phyloP scores from a whole-genome alignment of 1,284 basidiomycete genomes.

The Apiotrichum veenhuisii region DNA sequence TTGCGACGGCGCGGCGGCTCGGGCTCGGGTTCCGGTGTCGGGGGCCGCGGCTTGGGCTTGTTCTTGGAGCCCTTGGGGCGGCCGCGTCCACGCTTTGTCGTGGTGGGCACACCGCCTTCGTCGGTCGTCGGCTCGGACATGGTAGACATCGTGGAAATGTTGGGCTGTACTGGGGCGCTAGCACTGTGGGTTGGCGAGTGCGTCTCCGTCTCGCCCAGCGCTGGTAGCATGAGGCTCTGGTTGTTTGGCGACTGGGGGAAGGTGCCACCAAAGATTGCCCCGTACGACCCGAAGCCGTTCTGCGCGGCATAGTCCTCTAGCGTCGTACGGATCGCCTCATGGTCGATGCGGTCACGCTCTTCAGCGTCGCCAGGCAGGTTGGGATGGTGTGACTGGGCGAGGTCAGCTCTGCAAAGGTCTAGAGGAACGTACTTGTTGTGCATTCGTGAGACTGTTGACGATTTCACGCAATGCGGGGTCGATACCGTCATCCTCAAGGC shows the following conservation, averaged over 20 bases:
- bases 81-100: conserved; percentile 32
- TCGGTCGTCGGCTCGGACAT: background rate
- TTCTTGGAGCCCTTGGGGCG: conserved; percentile 46
- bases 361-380: conserved; percentile 18
- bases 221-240: conserved; percentile 12
- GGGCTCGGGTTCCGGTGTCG: conserved; percentile 5
- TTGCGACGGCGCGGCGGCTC: conserved; percentile 13
- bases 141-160: background rate
- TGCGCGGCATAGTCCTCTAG: conserved; percentile 33
- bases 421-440: conserved; percentile 35
- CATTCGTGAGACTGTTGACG: conserved; percentile 45
- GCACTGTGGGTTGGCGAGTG: background rate
- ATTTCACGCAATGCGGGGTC: conserved; percentile 46
- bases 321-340: conserved; percentile 33
- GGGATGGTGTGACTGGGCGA: conserved; percentile 13
- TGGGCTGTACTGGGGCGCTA: background rate
- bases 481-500: conserved; percentile 35
- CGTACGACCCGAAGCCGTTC: conserved; percentile 14
- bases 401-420: background rate
- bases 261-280: conserved; percentile 19
- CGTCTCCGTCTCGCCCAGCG: background rate
- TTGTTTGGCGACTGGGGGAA: conserved; percentile 17
- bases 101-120: background rate
- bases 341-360: conserved; percentile 35
- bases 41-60: conserved; percentile 29